These are phyloP conservation scores for Lachancea cidri DNA, from an alignment of 805 yeast species.

Conservation along the genomic window DNA sequence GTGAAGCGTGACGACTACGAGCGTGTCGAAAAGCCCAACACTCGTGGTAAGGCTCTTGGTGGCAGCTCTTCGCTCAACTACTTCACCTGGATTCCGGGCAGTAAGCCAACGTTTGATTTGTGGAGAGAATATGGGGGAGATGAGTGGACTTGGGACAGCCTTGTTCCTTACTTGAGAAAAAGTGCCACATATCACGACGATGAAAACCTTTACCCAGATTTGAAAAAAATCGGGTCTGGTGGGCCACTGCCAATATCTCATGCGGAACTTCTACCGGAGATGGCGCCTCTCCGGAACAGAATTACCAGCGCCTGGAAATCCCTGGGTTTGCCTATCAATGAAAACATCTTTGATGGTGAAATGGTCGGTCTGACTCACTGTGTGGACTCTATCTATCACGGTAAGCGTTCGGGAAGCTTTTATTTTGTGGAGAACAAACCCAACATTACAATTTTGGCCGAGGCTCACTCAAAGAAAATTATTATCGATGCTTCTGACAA, in stretches of 20 bases:
- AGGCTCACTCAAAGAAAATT: constrained; percentile 25
- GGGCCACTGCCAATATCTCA: constrained; percentile 25
- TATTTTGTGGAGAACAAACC: constrained; percentile 15
- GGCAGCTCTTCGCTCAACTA: constrained; percentile 33
- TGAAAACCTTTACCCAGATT: constrained; percentile 15
- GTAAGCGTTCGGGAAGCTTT: constrained; percentile 22
- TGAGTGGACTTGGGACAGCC: constrained; percentile 30
- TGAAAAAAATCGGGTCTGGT: constrained; percentile 20
- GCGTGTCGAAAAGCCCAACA: constrained; percentile 28
- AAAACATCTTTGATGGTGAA: constrained; percentile 22
- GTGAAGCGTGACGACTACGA: constrained; percentile 29
- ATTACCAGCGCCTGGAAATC: constrained; percentile 14
- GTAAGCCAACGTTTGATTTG: constrained; percentile 27
- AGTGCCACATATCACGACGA: constrained; percentile 25
- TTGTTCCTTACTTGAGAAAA: constrained; percentile 25
- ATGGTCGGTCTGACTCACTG: constrained; percentile 19
- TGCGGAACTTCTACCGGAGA: constrained; percentile 18
- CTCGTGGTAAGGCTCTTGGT: constrained; percentile 33
- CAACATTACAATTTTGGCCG: constrained; percentile 25
- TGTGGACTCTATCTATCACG: constrained; percentile 22
- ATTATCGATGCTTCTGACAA: constrained; percentile 17
- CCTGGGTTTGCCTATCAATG: constrained; percentile 17
- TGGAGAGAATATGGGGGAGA: constrained; percentile 29
- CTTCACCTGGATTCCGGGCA: constrained; percentile 30
- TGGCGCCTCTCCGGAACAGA: constrained; percentile 17